phyloP scores from a whole-genome alignment of 352 stramenopile species.

The Thalassiosira allenii region DNA sequence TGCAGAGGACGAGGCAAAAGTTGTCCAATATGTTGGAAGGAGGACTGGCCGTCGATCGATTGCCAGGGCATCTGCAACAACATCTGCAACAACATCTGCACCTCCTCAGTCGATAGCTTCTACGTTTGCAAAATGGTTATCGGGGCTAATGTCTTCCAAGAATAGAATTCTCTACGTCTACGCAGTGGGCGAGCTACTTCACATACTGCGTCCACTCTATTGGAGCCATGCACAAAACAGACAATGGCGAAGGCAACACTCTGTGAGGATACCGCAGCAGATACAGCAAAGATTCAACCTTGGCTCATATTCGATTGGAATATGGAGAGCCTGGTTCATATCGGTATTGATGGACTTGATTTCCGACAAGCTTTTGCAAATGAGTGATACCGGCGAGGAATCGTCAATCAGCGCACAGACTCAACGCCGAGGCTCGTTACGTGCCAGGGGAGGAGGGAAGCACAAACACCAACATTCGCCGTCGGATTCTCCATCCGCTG shows the following conservation, averaged over 20 bases:
- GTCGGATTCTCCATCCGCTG: constrained; percentile 8
- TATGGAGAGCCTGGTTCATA: constrained; percentile 57
- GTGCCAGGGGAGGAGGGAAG: background rate
- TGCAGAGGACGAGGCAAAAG: constrained; percentile 34
- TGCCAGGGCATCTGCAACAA: background rate
- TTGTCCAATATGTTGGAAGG: constrained; percentile 47
- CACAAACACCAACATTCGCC: background rate
- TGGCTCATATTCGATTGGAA: constrained; percentile 31
- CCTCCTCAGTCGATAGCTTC: background rate
- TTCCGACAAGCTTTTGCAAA: constrained; percentile 48
- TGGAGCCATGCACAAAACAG: constrained; percentile 50
- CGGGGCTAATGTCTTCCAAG: background rate
- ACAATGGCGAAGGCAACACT: constrained; percentile 24
- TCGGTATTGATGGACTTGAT: constrained; percentile 59
- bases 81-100: constrained; percentile 6
- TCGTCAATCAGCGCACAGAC: background rate
- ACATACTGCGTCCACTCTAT: constrained; percentile 60
- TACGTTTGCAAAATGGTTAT: background rate
- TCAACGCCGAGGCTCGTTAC: constrained; percentile 3
- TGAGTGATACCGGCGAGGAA: constrained; percentile 14
- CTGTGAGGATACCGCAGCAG: background rate
- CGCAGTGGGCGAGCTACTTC: constrained; percentile 51
- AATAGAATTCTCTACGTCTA: constrained; percentile 42
- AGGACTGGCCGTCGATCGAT: constrained; percentile 54
- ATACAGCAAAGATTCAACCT: background rate